Base-by-base conservation (phyloP, 2,329 filamentous ascomycete species). In the Chaetomium sp. region DNA sequence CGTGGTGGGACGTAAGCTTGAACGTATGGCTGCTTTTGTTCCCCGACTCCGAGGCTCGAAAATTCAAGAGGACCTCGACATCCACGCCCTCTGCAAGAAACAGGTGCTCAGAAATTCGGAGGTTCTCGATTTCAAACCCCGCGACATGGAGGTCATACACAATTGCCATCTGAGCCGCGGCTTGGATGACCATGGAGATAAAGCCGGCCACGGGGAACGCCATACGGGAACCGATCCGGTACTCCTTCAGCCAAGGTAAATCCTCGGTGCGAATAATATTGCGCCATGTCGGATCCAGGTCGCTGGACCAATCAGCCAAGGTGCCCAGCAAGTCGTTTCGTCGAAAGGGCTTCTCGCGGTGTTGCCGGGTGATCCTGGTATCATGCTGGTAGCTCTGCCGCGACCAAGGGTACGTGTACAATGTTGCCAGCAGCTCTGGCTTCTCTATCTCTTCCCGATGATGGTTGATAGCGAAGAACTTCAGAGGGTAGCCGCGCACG, bases 231-330 rank as follows among this genome's bases (percentile, higher is more conserved):
- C 82, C 78, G 72, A 83, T 79, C 50, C 73, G 70, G 74, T 83
- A 82, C 66, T 83, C 81, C 57, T 79, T 76, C 19, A 82, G 77
- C 70, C 83, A 84, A 29, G 83, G 78, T 13, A 78, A 60, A 55
- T 77, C 75, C 29, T 75, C 74, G 1, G 72, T 69, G 38, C 74
- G 72, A 57, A 78, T 68, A 35, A 78, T 67, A 67, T 78, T 78
- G 50, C 77, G 73, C 77, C 77, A 79, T 4, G 74, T 76, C 27
- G 77, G 76, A 54, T 76, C 74, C n/a, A 75, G 57, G 23, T 73
- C 73, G 65, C 70, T 75, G 51, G 73, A 75, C 70, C 70, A 74
- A 62, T 75, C 72, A 4, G 74, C 71, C 54, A 77, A 51, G 1
- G 69, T 70, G 8, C 77, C 77, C 6, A 78, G 69, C 2, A 78